Base-by-base conservation (phyloP, 495 filamentous ascomycete genomes). In the Penicillium daleae region DNA sequence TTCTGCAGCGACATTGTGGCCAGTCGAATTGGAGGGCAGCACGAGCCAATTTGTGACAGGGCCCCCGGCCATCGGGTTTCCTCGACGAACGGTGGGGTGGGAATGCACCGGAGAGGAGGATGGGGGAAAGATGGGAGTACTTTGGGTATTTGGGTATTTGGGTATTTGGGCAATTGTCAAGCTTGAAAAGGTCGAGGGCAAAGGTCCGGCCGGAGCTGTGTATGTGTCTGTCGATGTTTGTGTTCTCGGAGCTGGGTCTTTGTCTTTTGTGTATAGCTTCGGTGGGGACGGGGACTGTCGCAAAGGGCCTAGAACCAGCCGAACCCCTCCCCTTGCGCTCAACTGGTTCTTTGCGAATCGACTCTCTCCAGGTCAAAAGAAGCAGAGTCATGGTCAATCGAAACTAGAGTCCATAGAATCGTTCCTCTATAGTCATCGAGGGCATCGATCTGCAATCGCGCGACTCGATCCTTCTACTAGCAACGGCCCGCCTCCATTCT, bases 81-180 rank as follows among this genome's bases (percentile, higher is more conserved):
- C 69, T 66, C 4, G 61, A 66, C 61, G 66, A 68, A 70, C 59
- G 56, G 51, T 61, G 63, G 52, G 51, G 40, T 61, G 61, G 69
- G 67, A 72, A 70, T 70, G 64, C 67, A 72, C 69, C 69, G 64
- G 69, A 71, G 65, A 50, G 26, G 21, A 12, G 12, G n/a, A 29
- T 9, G 31, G 19, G 10, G 13, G n/a, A 29, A 32, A 24, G 9
- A 46, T 21, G 4, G 3, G 15, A 19, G 19, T n/a, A 22, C 10
- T 13, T 7, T 4, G 40, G 9, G 19, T 8, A n/a, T 22, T 44
- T 7, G 40, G 19, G 10, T 0, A 44, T 44, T 10, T 3, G 7
- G 40, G 7, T 19, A 22, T 9, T 22, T 6, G 40, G 19, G 40
- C 9, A 4, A 3, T 44, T 2, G n/a, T 12, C 3, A 4, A 21